Evolutionary conservation across 2,329 filamentous ascomycete genomes (phyloP).

Genomic region (Clathrospora elynae): DNA sequence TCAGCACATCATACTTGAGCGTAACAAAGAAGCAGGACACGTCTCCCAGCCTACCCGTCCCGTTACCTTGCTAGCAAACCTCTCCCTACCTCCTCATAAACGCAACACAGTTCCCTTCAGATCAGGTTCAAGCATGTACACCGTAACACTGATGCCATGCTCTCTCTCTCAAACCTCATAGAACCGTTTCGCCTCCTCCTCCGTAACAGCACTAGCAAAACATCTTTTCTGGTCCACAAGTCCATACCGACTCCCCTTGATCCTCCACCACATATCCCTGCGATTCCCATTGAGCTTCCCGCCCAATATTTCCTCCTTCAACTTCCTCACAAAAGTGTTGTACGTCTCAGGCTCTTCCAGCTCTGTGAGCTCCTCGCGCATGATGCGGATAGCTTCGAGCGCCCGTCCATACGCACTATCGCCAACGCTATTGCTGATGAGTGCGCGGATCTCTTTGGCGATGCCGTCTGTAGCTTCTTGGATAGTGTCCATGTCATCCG

Average conservation of each 20-base stretch:
- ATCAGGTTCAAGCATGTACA: too few relatives aligned
- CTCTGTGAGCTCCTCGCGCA: constrained; percentile 76
- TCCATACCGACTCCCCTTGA: constrained; percentile 70
- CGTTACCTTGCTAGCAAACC: too few relatives aligned
- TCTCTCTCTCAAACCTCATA: constrained; percentile 26
- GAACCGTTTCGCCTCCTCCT: constrained; percentile 67
- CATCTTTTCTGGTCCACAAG: constrained; percentile 70
- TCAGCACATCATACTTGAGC: too few relatives aligned
- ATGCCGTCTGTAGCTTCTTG: constrained; percentile 75
- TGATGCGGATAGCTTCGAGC: constrained; percentile 74
- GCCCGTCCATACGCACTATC: constrained; percentile 75
- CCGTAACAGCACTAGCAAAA: constrained; percentile 68
- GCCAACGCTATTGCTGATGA: constrained; percentile 75
- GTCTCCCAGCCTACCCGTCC: too few relatives aligned
- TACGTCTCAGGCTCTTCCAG: constrained; percentile 77
- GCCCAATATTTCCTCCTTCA: constrained; percentile 74
- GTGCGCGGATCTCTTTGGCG: constrained; percentile 68
- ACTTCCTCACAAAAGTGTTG: constrained; percentile 70
- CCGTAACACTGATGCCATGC: background rate
- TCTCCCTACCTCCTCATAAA: too few relatives aligned
- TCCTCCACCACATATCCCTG: constrained; percentile 79
- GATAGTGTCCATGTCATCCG: constrained; percentile 66
- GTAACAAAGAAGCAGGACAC: too few relatives aligned
- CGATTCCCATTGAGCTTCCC: constrained; percentile 77
- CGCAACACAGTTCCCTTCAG: too few relatives aligned